Evolutionary conservation across 805 yeast genomes (phyloP), one percentile per base, ranked within the genome.

Genomic region (Candida krabiensis): DNA sequence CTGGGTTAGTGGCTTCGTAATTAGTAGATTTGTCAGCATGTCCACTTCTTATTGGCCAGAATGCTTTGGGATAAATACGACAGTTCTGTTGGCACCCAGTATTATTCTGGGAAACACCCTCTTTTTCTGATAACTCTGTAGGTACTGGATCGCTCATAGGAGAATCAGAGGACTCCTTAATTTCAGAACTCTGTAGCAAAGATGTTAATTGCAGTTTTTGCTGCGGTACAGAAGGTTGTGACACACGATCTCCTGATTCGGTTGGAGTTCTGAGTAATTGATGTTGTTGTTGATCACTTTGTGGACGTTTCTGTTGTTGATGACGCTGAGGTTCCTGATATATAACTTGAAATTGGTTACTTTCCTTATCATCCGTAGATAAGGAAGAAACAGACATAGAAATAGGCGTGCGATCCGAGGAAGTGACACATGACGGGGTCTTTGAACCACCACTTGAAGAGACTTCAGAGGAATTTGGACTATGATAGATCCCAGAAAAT

Each of bases 11-110:
- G 28, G 29, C 37, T 46, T 35, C 37, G 41, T 26, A 19, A 17
- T 15, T 21, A 26, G 26, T 28, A 14, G 38, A 22, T 34, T 15
- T 12, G 12, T 16, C 29, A 33, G 26, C 9, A 16, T 24, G 17
- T 22, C 19, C n/a, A 31, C 14, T 13, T 24, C 8, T 28, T 4
- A 7, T 18, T 21, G 37, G 50, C 40, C 43, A 43, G 27, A 42
- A 40, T 6, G 29, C 28, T 21, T 24, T 35, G 19, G 25, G 41
- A n/a, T n/a, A n/a, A n/a, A n/a, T n/a, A n/a, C n/a, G n/a, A n/a
- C n/a, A n/a, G n/a, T n/a, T n/a, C n/a, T n/a, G n/a, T n/a, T n/a
- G n/a, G n/a, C n/a, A n/a, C n/a, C n/a, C n/a, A n/a, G n/a, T n/a
- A n/a, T n/a, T n/a, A n/a, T n/a, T n/a, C n/a, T n/a, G n/a, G n/a